Base-by-base conservation (phyloP, 1,139 yeast genomes). In the Saccharomyces pastorianus region DNA sequence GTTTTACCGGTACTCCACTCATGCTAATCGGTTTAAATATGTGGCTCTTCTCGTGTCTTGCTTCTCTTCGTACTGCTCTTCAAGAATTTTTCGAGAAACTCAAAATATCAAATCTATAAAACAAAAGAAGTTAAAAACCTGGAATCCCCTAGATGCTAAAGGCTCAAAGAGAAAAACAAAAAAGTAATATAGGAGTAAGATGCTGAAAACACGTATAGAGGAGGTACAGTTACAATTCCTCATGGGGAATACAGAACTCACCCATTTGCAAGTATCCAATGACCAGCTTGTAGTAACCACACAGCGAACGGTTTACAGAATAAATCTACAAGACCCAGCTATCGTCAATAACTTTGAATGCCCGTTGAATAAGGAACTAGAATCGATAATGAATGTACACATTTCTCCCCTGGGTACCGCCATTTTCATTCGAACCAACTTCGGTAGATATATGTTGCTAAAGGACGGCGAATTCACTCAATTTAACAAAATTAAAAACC, bases 1-100 rank as follows among this genome's bases (percentile, higher is more conserved):
- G 83, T 69, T 90, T 85, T 13, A 90, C 84, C 6, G 98, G 98
- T 51, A 90, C 83, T 50, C 91, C 63, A 49, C 64, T 64, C 69
- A 65, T 66, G 14, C n/a, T 47, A 27, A 26, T 26, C 9, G 14
- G 6, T 47, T 13, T 13, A 7, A 13, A 44, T 48, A 27, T n/a
- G n/a, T 27, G 11, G 0, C 13, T 42, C 26, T 9, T 11, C 2
- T 13, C 13, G 17, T 42, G 1, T 41, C 13, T 42, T 31, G 31
- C 2, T 9, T 34, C 23, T 50, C 32, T 6, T 26, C n/a, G 27
- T 27, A 20, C 31, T 7, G 31, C 46, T 28, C n/a, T 14, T 1
- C 2, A 34, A 34, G 42, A 34, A 34, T 34, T 34, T 34, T 34
- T 34, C 7, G 4, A 34, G 11, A 9, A 34, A 6, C 23, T 34